phyloP scores from a whole-genome alignment of 2,329 filamentous ascomycete species.

The Coniochaeta prunicola region DNA sequence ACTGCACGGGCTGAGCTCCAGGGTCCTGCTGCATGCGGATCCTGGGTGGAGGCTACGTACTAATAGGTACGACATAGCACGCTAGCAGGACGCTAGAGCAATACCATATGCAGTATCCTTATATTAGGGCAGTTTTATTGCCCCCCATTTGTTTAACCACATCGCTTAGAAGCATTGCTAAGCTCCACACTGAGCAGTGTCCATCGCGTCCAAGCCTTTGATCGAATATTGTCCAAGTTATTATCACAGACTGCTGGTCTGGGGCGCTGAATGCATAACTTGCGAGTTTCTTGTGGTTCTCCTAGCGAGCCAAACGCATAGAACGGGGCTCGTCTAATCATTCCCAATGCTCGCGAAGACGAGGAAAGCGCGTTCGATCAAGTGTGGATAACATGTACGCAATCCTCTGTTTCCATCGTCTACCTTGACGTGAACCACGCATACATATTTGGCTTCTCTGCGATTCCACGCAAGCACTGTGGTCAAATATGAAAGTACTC shows the following conservation, averaged over 20 bases:
- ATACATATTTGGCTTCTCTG: neutral
- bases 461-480: neutral
- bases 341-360: neutral
- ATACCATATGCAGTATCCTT: too few species aligned
- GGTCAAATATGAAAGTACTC: slow-evolving; percentile 39
- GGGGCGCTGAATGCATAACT: neutral
- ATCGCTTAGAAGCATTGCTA: neutral
- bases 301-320: neutral
- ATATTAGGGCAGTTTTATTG: neutral
- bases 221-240: neutral
- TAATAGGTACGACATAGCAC: too few species aligned
- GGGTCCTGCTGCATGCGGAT: neutral
- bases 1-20: neutral
- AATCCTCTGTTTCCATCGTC: neutral
- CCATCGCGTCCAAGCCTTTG: neutral
- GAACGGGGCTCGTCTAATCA: neutral
- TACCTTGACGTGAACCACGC: neutral
- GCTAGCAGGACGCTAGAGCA: too few species aligned
- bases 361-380: neutral
- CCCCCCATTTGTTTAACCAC: neutral
- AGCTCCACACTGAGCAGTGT: neutral
- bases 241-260: neutral
- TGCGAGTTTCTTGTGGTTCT: neutral
- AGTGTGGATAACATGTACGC: neutral
- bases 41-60: too few species aligned